Evolutionary conservation across 495 filamentous ascomycete genomes (phyloP), one percentile per base, ranked within the genome.

Genomic region (Hyaloscypha bicolor): DNA sequence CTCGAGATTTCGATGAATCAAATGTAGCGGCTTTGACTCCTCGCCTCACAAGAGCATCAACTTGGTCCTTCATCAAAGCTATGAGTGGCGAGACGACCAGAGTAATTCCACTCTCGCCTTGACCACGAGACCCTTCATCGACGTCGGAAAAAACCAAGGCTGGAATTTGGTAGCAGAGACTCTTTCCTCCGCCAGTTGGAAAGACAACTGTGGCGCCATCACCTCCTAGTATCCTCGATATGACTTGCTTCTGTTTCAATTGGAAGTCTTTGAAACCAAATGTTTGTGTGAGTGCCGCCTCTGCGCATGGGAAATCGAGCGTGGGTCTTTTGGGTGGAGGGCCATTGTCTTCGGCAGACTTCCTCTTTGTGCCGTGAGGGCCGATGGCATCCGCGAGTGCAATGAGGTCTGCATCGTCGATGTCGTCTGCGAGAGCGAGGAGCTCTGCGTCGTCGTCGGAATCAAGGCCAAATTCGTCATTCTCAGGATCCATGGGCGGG

Each of bases 111-210:
- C 73, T 29, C 5, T 72, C 65, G 4, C 62, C 64, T 30, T 71
- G 70, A n/a, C 64, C 67, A 16, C 71, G 55, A 5, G 58, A 66
- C 1, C 71, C 73, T 4, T 72, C 64, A 52, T 86, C 85, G 39
- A 80, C 65, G 60, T 82, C 77, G n/a, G 78, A 74, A 60, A 88
- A 85, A 0, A 80, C 79, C 37, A 87, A 68, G 29, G 83, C 84
- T 0, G 85, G 85, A 52, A 88, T 78, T 76, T 87, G 85, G 62
- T 84, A 87, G 51, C 82, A 82, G 1, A 87, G 74, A 39, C 83
- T 86, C 71, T 87, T 88, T 9, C 86, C 86, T 9, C 83, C 85
- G 32, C 85, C 86, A 6, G 86, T 87, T 1, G 86, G 86, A 64
- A 88, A 89, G 21, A 89, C 71, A 6, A 83, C 83, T 8, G 80